Evolutionary conservation across 768 basidiomycete species (phyloP).

Genomic region (Boletus huronensis): DNA sequence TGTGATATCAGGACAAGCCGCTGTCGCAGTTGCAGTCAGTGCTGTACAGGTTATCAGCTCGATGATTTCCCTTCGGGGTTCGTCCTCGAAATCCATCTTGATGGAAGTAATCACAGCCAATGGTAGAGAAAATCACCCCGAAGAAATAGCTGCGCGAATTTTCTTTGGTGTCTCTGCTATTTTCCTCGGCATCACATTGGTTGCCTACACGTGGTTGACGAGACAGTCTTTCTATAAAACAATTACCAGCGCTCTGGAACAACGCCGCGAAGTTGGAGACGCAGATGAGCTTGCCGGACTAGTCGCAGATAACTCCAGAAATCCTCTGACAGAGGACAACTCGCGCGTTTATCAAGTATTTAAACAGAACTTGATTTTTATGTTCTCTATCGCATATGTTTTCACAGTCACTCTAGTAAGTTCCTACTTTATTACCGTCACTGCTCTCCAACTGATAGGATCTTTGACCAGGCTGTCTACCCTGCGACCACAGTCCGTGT

Average conservation of each 20-base stretch:
- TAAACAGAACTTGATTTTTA: constrained; percentile 63
- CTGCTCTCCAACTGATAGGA: constrained; percentile 2
- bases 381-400: constrained; percentile 70
- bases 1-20: constrained; percentile 82
- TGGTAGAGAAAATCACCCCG: constrained; percentile 43
- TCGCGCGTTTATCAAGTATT: constrained; percentile 49
- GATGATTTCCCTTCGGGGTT: constrained; percentile 50
- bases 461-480: constrained; percentile 63
- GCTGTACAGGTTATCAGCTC: constrained; percentile 70
- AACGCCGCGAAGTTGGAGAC: constrained; percentile 22
- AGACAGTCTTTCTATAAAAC: constrained; percentile 56
- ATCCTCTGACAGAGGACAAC: constrained; percentile 34
- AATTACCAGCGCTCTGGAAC: constrained; percentile 48
- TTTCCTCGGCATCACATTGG: constrained; percentile 56
- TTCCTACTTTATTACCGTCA: neutral
- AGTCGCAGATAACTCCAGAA: constrained; percentile 30
- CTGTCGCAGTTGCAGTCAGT: constrained; percentile 79
- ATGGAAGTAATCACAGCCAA: constrained; percentile 18
- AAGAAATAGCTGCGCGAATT: constrained; percentile 64
- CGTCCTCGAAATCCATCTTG: constrained; percentile 28
- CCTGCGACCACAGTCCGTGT: constrained; percentile 84
- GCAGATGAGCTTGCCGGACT: constrained; percentile 33
- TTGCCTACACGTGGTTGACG: constrained; percentile 55
- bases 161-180: constrained; percentile 71
- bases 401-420: constrained; percentile 79